These are phyloP conservation scores for Euphorbia tirucalli DNA, from an alignment of 345 rosid genomes.

Conservation along the genomic window DNA sequence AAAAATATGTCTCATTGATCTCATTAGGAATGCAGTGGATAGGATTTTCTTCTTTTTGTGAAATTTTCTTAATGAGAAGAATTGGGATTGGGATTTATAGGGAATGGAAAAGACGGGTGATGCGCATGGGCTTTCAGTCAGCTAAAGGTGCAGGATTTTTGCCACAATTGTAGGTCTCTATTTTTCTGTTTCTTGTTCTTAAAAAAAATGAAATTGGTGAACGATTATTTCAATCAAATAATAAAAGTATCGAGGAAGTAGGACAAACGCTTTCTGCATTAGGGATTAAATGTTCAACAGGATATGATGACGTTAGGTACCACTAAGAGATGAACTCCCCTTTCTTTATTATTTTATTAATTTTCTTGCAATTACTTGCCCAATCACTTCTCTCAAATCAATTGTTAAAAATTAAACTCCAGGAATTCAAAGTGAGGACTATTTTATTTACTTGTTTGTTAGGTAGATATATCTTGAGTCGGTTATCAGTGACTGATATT, in stretches of 20 bases:
- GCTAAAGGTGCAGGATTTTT: slow-evolving; percentile 64
- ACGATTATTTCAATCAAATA: slow-evolving; percentile 1
- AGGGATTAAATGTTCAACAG: neutral
- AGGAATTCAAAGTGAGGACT: neutral
- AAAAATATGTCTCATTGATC: neutral
- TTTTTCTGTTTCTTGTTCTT: slow-evolving; percentile 31
- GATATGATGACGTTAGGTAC: neutral
- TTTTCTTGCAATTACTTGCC: neutral
- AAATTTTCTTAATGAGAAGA: slow-evolving; percentile 41
- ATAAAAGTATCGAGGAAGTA: neutral
- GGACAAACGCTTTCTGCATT: neutral
- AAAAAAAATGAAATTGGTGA: slow-evolving; percentile 4
- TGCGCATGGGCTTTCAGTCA: slow-evolving; percentile 66
- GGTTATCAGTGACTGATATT: neutral
- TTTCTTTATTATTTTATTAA: neutral
- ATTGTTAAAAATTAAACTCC: neutral
- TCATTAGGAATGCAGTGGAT: slow-evolving; percentile 8
- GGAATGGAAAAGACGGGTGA: slow-evolving; percentile 94
- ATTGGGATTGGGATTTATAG: slow-evolving; percentile 67
- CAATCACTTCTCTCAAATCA: neutral
- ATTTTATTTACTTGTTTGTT: neutral
- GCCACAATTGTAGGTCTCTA: slow-evolving; percentile 66
- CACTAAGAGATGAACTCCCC: neutral
- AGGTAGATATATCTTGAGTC: neutral
- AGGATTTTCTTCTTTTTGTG: slow-evolving; percentile 17